Evolutionary conservation across 1,284 basidiomycete species (phyloP).

Genomic region (Pseudozyma sp.): DNA sequence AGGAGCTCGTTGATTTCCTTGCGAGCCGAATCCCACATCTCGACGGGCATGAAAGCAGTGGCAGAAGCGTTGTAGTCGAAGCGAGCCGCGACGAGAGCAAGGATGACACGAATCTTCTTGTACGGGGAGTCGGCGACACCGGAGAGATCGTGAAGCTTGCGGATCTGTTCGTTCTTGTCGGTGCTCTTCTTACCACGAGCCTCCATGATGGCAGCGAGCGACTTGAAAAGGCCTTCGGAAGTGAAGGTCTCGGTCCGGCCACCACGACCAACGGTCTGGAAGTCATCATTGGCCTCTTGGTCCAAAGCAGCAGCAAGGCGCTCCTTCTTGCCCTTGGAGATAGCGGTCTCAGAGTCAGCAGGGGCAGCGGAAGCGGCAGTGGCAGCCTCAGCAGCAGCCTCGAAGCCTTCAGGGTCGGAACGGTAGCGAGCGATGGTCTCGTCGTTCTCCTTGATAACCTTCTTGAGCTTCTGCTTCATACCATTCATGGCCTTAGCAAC

Average conservation of each 20-base stretch:
- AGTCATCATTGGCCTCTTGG: constrained; percentile 76
- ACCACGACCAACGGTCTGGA: constrained; percentile 91
- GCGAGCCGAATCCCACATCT: constrained; percentile 89
- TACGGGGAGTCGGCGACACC: constrained; percentile 84
- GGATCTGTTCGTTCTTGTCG: constrained; percentile 93
- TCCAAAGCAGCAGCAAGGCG: constrained; percentile 64
- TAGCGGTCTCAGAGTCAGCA: constrained; percentile 71
- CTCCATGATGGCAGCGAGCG: constrained; percentile 89
- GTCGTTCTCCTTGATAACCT: constrained; percentile 90
- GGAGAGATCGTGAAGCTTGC: constrained; percentile 87
- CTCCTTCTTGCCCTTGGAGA: constrained; percentile 72
- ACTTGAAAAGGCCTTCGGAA: constrained; percentile 91
- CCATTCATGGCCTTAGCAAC: constrained; percentile 94
- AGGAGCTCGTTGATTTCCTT: constrained; percentile 89
- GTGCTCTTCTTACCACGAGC: constrained; percentile 97
- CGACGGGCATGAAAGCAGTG: constrained; percentile 87
- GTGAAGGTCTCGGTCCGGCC: constrained; percentile 87
- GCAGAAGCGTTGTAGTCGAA: constrained; percentile 96
- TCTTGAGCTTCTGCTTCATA: constrained; percentile 97
- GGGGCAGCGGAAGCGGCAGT: constrained; percentile 71
- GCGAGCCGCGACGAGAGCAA: constrained; percentile 91
- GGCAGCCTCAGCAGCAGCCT: constrained; percentile 72
- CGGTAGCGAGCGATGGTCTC: constrained; percentile 82
- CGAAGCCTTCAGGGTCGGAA: constrained; percentile 82
- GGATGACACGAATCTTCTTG: constrained; percentile 91